phyloP scores from a whole-genome alignment of 495 filamentous ascomycete species.

The Neurospora hispaniola region DNA sequence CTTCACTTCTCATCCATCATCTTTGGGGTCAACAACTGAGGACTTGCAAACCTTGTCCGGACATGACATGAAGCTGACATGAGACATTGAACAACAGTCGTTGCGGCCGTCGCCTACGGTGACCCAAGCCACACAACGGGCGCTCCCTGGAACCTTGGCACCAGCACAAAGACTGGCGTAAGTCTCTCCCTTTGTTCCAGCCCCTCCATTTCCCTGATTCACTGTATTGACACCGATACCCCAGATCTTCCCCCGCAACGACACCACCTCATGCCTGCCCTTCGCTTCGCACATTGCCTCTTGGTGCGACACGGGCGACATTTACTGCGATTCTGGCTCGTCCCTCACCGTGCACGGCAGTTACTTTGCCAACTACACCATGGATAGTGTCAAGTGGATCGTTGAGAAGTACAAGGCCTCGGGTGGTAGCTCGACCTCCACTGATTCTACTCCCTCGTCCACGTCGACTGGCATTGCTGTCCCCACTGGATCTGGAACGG shows the following conservation, averaged over 20 bases:
- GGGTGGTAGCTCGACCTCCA: background rate
- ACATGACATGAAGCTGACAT: background rate
- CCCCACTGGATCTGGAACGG: background rate
- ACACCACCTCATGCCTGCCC: slow-evolving; percentile 9
- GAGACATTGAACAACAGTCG: slow-evolving; percentile 8
- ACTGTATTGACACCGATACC: background rate
- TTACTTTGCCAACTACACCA: slow-evolving; percentile 15
- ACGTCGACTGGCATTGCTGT: background rate
- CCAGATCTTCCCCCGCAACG: slow-evolving; percentile 12
- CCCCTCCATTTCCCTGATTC: background rate
- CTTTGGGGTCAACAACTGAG: no score
- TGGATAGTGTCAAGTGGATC: slow-evolving; percentile 13
- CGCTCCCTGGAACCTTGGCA: slow-evolving; percentile 12
- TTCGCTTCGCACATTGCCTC: slow-evolving; percentile 5
- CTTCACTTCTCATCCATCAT: background rate
- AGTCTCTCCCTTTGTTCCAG: background rate
- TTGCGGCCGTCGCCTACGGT: slow-evolving; percentile 14
- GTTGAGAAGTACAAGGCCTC: slow-evolving; percentile 11
- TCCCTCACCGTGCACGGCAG: slow-evolving; percentile 7
- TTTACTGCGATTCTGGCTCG: slow-evolving; percentile 19
- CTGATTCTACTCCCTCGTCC: background rate
- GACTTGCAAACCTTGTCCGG: background rate
- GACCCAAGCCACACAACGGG: slow-evolving; percentile 12
- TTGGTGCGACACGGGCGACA: slow-evolving; percentile 18
- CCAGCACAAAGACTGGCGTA: slow-evolving; percentile 10